Conservation (phyloP, 371 early-diverging fungal genomes). For the Rhizopus arrhizus region DNA sequence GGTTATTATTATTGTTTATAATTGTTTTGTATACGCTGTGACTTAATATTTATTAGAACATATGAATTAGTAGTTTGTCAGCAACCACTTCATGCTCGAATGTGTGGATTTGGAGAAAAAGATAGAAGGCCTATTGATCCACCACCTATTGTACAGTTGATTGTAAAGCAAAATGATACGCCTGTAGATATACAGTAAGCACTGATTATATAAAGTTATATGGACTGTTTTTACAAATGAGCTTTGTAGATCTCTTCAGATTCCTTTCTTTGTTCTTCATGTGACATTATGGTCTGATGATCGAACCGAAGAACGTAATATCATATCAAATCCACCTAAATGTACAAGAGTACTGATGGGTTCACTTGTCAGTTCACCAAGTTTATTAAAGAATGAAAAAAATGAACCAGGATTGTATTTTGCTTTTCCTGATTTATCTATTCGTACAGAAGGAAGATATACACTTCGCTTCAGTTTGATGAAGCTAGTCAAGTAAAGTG, state of each 20-base stretch:
- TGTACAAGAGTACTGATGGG: conserved; percentile 76
- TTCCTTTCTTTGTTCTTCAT: conserved; percentile 75
- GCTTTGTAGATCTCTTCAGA: conserved; percentile 46
- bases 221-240: not conserved
- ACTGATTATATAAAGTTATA: not conserved
- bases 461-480: conserved; percentile 73
- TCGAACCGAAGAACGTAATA: conserved; percentile 57
- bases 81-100: conserved; percentile 80
- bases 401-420: conserved; percentile 84
- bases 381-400: conserved; percentile 71
- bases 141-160: conserved; percentile 66
- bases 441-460: conserved; percentile 87
- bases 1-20: conserved; percentile 14
- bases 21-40: not conserved
- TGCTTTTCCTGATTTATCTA: conserved; percentile 89
- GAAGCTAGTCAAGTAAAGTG: conserved; percentile 47
- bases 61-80: conserved; percentile 65
- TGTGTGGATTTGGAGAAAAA: conserved; percentile 87
- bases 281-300: conserved; percentile 78
- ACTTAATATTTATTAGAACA: conserved; percentile 31
- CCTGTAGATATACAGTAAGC: conserved; percentile 55
- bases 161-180: conserved; percentile 47
- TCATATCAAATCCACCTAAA: conserved; percentile 64
- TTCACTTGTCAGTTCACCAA: conserved; percentile 79
- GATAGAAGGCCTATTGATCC: conserved; percentile 74